Evolutionary conservation across 2,329 filamentous ascomycete genomes (phyloP).

Genomic region (Ustilaginoidea virens): DNA sequence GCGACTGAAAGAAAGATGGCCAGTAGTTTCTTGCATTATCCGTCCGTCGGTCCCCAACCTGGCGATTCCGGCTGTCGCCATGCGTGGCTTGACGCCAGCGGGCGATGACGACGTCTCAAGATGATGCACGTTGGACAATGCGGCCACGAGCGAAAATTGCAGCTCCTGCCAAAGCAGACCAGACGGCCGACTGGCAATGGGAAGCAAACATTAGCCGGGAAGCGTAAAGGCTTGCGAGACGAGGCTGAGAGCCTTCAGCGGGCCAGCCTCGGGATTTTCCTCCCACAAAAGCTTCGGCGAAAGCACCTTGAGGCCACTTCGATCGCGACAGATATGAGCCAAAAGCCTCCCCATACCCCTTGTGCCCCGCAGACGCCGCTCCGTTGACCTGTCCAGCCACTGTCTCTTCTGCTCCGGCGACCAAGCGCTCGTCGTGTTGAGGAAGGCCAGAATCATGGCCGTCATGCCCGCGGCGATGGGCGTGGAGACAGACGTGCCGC

Average conservation of each 20-base stretch:
- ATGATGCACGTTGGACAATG: no score
- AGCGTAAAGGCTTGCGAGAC: constrained; percentile 1
- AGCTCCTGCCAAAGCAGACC: no score
- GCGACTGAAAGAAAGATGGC: no score
- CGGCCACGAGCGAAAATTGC: no score
- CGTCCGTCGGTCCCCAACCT: no score
- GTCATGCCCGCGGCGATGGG: constrained; percentile 7
- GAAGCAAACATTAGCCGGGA: constrained; percentile 1
- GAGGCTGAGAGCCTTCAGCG: background rate
- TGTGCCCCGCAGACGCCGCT: constrained; percentile 5
- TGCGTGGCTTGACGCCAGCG: no score
- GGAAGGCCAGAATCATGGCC: constrained; percentile 7
- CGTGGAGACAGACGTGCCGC: constrained; percentile 6
- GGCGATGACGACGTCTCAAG: no score
- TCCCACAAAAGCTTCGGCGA: constrained; percentile 7
- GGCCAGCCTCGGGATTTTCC: constrained; percentile 1
- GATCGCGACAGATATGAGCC: constrained; percentile 6
- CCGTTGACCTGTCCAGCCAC: constrained; percentile 4
- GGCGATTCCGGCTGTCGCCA: no score
- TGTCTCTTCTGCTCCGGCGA: constrained; percentile 1
- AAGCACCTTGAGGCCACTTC: constrained; percentile 5
- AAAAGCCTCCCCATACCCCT: constrained; percentile 6
- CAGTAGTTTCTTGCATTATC: no score
- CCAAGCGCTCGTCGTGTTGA: constrained; percentile 6
- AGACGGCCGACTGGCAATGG: no score